These are phyloP conservation scores for Backusella tuberculispora DNA, from an alignment of 192 early-diverging fungal species.

Conservation along the genomic window DNA sequence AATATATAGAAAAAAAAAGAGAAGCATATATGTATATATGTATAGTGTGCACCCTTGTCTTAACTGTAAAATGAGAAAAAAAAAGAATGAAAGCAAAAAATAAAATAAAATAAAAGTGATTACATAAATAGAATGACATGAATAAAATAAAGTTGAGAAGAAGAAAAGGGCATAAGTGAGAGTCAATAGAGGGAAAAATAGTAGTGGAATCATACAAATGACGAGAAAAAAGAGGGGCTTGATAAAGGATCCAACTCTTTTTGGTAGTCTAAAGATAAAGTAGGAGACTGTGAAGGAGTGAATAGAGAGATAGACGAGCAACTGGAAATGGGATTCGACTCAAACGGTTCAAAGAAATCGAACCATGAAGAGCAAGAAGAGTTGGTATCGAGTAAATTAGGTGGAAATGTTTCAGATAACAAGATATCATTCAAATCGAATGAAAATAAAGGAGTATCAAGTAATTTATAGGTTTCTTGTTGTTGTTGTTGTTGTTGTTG, in stretches of 20 bases:
- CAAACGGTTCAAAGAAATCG: neutral
- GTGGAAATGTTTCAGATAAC: neutral
- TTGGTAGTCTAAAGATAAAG: conserved; percentile 7
- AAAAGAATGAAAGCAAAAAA: neutral
- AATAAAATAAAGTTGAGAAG: neutral
- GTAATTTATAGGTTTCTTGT: neutral
- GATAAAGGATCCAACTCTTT: conserved; percentile 7
- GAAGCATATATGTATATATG: no score
- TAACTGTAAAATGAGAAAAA: neutral
- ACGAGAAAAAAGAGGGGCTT: conserved; percentile 4
- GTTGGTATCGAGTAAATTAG: neutral
- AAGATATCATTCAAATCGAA: conserved; percentile 1
- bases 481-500: neutral
- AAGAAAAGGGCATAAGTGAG: neutral
- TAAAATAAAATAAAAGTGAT: neutral
- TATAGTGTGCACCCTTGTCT: neutral
- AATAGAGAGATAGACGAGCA: conserved; percentile 13
- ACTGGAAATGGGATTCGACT: neutral
- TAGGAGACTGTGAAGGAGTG: conserved; percentile 19
- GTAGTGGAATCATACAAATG: neutral
- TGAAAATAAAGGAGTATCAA: neutral
- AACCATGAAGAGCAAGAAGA: neutral
- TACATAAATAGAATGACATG: conserved; percentile 9
- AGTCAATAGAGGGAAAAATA: neutral
- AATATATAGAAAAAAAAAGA: neutral